Percentiles rank a stretch among this genome's conserved stretches.
Conservation (phyloP, 441 rosid species). For the Macaranga tanarius region DNA sequence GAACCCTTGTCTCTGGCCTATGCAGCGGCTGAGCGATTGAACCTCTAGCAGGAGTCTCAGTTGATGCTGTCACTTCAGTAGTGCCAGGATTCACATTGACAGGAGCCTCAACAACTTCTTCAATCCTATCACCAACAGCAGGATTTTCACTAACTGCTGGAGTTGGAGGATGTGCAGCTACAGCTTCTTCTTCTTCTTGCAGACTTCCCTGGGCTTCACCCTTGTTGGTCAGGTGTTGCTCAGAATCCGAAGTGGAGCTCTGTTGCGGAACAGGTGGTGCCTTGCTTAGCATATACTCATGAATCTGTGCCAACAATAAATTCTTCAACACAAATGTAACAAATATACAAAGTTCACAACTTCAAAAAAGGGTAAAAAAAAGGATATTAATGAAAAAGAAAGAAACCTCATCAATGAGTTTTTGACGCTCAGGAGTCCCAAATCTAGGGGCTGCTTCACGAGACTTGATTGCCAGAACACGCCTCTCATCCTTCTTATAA, state of each 20-base stretch:
- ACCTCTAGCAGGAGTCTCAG: slow-evolving; percentile 36
- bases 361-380: no score
- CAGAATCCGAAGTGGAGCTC: slow-evolving; percentile 30
- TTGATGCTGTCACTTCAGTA: slow-evolving; percentile 26
- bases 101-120: slow-evolving; percentile 46
- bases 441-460: slow-evolving; percentile 76
- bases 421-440: slow-evolving; percentile 81
- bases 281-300: slow-evolving; percentile 78
- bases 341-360: background rate
- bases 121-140: slow-evolving; percentile 33
- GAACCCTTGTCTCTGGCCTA: slow-evolving; percentile 38
- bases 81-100: slow-evolving; percentile 32
- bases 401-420: slow-evolving; percentile 75
- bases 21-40: slow-evolving; percentile 31
- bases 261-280: slow-evolving; percentile 58
- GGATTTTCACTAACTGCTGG: slow-evolving; percentile 27
- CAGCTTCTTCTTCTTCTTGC: slow-evolving; percentile 29
- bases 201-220: slow-evolving; percentile 32
- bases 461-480: slow-evolving; percentile 71
- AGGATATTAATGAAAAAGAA: background rate
- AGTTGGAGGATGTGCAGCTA: slow-evolving; percentile 24
- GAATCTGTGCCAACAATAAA: slow-evolving; percentile 52
- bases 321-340: slow-evolving; percentile 8
- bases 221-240: slow-evolving; percentile 29
- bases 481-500: slow-evolving; percentile 86